Base-by-base conservation (phyloP, 202 grass and related monocot genomes). In the Digitaria exilis region DNA sequence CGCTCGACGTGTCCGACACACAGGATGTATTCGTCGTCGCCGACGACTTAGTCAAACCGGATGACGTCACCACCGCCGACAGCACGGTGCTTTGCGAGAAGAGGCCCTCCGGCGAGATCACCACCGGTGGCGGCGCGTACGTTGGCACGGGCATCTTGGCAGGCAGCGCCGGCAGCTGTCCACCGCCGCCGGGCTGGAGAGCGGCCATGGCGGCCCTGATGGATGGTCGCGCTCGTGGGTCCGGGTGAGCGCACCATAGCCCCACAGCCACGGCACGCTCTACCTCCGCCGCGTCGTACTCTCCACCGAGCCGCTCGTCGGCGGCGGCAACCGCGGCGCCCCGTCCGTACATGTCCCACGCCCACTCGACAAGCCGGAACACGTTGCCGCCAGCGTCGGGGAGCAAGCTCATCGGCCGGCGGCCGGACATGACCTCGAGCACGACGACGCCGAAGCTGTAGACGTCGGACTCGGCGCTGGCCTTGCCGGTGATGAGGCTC, bases 391-490 rank as follows among this genome's bases (percentile, higher is more conserved):
- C 63, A 9, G 0, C 32, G 37, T 7, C 37, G 37, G 37, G 37
- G 9, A 22, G 19, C 64, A 41, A 9, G 34, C 35, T 67, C 32
- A 69, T 55, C 0, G 89, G 89, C 37, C 73, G 77, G 44, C 85
- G 70, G 7, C 89, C 82, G 50, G 71, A 82, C 1, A 78, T 77
- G 2, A 88, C 73, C 76, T 91, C 89, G 2, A 91, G 63, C 5
- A 77, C 61, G 29, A 91, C 82, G 41, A 88, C 72, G 25, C 89
- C 89, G 21, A 91, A 91, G 75, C 82, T 91, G 65, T 91, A 91
- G 43, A 90, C 74, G 26, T 87, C 80, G 18, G 88, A 90, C 70
- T 86, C 84, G 11, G 62, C 82, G 51, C 84, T 86, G 3, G 88
- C 71, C 65, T 79, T 80, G 35, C 84, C 67, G 17, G 83, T 75